Evolutionary conservation across 106 monocot species (phyloP).

Genomic region (Platanthera guangdongensis): DNA sequence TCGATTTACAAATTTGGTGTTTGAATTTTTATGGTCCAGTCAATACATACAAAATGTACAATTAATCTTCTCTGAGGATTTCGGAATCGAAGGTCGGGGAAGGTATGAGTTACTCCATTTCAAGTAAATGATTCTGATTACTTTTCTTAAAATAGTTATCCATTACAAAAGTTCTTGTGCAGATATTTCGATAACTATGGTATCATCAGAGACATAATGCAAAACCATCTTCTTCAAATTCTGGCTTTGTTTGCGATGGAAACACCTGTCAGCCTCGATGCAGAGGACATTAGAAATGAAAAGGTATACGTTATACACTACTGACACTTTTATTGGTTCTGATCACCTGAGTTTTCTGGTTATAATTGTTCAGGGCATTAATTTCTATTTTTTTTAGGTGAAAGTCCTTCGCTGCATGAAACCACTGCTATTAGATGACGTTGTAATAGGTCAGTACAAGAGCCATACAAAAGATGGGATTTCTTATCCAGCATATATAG

Average conservation of each 20-base stretch:
- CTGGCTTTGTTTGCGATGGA: conserved; percentile 95
- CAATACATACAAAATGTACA: conserved; percentile 95
- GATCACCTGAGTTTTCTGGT: neutral
- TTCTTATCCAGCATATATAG: conserved; percentile 60
- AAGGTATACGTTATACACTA: conserved; percentile 34
- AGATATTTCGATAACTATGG: conserved; percentile 92
- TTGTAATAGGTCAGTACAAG: conserved; percentile 81
- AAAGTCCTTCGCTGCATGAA: conserved; percentile 87
- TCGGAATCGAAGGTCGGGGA: conserved; percentile 95
- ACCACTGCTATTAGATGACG: conserved; percentile 64
- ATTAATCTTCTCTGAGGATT: conserved; percentile 94
- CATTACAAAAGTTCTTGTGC: neutral
- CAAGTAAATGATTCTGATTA: neutral
- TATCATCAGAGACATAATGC: conserved; percentile 95
- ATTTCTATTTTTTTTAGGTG: conserved; percentile 37
- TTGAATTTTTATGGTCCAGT: conserved; percentile 91
- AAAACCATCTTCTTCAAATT: conserved; percentile 97
- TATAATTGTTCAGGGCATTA: neutral
- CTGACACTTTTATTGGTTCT: neutral
- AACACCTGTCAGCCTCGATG: conserved; percentile 89
- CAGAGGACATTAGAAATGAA: conserved; percentile 92
- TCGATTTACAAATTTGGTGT: conserved; percentile 89
- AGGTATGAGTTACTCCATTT: conserved; percentile 36
- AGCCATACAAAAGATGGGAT: conserved; percentile 70
- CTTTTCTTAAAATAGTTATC: neutral